A percentile compares a stretch with the other conserved stretches of the same genome.
Evolutionary conservation across 208 protist genomes (phyloP).

Genomic region (Lotmaria passim): DNA sequence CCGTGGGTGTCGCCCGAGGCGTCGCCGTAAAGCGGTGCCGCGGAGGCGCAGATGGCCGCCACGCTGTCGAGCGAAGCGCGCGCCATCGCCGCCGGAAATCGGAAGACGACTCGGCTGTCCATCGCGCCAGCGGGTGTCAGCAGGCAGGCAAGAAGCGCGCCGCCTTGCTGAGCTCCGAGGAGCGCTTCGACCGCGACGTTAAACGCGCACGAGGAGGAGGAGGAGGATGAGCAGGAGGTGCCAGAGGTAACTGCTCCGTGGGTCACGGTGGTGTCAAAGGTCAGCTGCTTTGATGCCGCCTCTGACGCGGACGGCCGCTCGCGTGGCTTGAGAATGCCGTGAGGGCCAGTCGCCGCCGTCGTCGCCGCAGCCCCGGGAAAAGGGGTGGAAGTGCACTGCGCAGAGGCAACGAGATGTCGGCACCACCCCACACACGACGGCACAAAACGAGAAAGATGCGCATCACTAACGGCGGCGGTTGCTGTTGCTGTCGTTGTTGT

Average conservation of each 20-base stretch:
- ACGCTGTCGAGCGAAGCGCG: slow-evolving; percentile 17
- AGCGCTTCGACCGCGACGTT: slow-evolving; percentile 27
- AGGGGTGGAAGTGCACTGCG: background rate
- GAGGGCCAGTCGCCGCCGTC: background rate
- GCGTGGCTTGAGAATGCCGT: slow-evolving; percentile 2
- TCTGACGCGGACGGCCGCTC: background rate
- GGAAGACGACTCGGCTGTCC: slow-evolving; percentile 31
- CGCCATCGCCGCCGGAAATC: slow-evolving; percentile 29
- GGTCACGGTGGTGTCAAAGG: background rate
- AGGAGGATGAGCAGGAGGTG: background rate
- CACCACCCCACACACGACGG: slow-evolving; percentile 16
- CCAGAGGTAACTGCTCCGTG: too few species aligned
- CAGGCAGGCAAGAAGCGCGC: slow-evolving; percentile 41
- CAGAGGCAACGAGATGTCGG: background rate
- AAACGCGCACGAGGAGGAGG: background rate
- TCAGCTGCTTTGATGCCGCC: background rate
- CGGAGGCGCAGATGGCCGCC: slow-evolving; percentile 2
- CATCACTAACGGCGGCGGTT: too few species aligned
- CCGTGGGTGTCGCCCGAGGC: background rate
- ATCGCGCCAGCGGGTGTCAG: slow-evolving; percentile 36
- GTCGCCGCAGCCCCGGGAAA: background rate
- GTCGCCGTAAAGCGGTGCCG: background rate
- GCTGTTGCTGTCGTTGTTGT: background rate
- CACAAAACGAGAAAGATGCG: too few species aligned
- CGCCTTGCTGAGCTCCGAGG: slow-evolving; percentile 40